Conservation (phyloP, 2,329 filamentous ascomycete genomes). For the Ceratocystis destructans region DNA sequence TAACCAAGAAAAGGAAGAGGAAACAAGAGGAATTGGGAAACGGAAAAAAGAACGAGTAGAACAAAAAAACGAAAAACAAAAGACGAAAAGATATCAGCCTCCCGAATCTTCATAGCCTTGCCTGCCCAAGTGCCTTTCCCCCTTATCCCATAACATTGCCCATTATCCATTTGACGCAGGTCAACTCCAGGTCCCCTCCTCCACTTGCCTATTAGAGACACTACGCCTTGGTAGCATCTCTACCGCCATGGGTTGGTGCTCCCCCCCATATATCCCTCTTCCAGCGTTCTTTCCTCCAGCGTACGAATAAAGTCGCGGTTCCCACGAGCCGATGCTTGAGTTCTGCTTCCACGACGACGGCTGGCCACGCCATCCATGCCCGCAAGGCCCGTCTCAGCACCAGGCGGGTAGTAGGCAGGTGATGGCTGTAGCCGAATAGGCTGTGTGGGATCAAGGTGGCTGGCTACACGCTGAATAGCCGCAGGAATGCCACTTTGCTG, state of each 20-base stretch:
- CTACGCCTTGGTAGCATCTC: not conserved
- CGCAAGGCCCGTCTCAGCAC: constrained; percentile 52
- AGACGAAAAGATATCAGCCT: constrained; percentile 7
- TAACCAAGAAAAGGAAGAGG: constrained; percentile 6
- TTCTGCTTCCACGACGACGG: constrained; percentile 62
- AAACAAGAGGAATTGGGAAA: not conserved
- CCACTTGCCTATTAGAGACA: no score
- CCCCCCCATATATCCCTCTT: constrained; percentile 72
- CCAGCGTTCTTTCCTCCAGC: constrained; percentile 82
- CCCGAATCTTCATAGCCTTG: constrained; percentile 3
- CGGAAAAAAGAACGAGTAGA: constrained; percentile 1
- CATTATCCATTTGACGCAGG: not conserved
- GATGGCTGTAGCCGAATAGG: constrained; percentile 91
- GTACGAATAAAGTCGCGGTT: constrained; percentile 89
- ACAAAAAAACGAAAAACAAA: constrained; percentile 2
- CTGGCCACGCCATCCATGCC: constrained; percentile 50
- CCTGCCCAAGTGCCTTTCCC: not conserved
- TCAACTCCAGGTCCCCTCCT: not conserved
- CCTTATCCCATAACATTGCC: not conserved
- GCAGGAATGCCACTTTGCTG: constrained; percentile 85
- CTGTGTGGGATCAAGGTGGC: constrained; percentile 85
- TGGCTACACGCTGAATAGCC: constrained; percentile 85
- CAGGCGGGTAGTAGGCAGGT: constrained; percentile 91
- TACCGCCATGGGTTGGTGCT: constrained; percentile 15
- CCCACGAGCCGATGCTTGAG: constrained; percentile 43